Base-by-base conservation (phyloP, 805 yeast species). In the Kodamaea leandrae region DNA sequence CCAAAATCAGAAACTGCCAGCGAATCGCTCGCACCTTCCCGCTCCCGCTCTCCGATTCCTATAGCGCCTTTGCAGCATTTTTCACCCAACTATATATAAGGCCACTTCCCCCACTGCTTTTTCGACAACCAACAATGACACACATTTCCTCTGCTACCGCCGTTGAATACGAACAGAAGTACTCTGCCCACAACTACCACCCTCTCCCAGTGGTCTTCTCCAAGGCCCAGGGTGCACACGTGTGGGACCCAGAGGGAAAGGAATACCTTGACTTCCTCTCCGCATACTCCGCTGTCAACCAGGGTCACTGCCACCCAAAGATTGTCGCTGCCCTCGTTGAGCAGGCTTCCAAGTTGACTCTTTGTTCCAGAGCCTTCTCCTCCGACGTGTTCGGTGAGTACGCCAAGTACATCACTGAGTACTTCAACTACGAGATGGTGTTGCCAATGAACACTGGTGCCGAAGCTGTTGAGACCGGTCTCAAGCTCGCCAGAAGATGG, bases 361-460 rank as follows among this genome's bases (percentile, higher is more conserved):
- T 91, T 45, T 84, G 91, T 41, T 88, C 96, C 17, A 76, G 98
- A 61, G 97, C 97, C 3, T 91, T 91, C 62, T 86, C 95, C 17
- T 85, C 86, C 41, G 95, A 90, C 61, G 82, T 82, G 8, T 89
- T 89, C 59, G 95, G 96, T 32, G 74, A 75, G 24, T 91, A 80
- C 59, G 93, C 96, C 51, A 86, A 89, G 63, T 91, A 77, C 58
- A 73, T 88, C 46, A 88, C 96, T 40, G 93, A 89, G 60, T 90
- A 70, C 60, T 91, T 91, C 71, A 77, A 82, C 59, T 91, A 87
- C 66, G 98, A 91, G 57, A 82, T 80, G 84, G 91, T 91, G 8
- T 72, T 91, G 60, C 98, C 98, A 51, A 91, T 90, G 97, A 91
- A 91, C 72, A 91, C 98, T 10, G 98, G 98, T 61, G 97, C 97